Evolutionary conservation across 2,329 filamentous ascomycete genomes (phyloP).

Genomic region (Chaetothyriales sp.): DNA sequence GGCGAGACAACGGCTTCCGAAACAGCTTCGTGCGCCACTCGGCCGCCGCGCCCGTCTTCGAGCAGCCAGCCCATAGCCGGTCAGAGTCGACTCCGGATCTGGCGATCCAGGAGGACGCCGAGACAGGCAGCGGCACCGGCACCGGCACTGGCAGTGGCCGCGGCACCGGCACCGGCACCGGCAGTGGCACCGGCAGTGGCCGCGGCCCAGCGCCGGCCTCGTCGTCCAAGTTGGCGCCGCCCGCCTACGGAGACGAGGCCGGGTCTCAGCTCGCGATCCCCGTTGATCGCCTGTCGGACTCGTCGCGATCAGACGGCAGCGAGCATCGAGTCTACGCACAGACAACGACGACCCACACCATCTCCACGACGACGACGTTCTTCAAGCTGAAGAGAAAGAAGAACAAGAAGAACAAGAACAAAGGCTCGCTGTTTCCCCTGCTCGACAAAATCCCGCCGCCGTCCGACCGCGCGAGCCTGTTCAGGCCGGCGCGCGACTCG

Average conservation of each 20-base stretch:
- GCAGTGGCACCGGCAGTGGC: no score
- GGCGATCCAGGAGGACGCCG: conserved; percentile 1
- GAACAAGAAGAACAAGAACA: conserved; percentile 62
- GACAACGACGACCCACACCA: conserved; percentile 50
- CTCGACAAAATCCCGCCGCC: conserved; percentile 55
- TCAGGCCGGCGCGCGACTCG: conserved; percentile 28
- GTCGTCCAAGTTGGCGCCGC: conserved; percentile 31
- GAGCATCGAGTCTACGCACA: conserved; percentile 50
- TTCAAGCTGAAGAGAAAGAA: conserved; percentile 63
- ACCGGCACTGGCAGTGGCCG: not conserved
- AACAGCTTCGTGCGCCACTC: not conserved
- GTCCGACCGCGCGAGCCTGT: conserved; percentile 23
- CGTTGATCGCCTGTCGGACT: conserved; percentile 61
- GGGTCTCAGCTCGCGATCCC: conserved; percentile 51
- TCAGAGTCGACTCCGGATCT: conserved; percentile 18
- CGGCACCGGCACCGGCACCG: no score
- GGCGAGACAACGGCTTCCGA: not conserved
- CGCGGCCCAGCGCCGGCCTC: conserved; percentile 7
- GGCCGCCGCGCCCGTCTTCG: not conserved
- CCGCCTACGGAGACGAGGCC: conserved; percentile 49
- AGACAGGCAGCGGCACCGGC: conserved; percentile 1
- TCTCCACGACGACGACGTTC: conserved; percentile 55
- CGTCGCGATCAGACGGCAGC: conserved; percentile 77
- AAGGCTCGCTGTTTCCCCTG: conserved; percentile 73
- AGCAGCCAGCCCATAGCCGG: not conserved